Evolutionary conservation across 2,329 filamentous ascomycete genomes (phyloP).

Genomic region (Akanthomyces lecanii): DNA sequence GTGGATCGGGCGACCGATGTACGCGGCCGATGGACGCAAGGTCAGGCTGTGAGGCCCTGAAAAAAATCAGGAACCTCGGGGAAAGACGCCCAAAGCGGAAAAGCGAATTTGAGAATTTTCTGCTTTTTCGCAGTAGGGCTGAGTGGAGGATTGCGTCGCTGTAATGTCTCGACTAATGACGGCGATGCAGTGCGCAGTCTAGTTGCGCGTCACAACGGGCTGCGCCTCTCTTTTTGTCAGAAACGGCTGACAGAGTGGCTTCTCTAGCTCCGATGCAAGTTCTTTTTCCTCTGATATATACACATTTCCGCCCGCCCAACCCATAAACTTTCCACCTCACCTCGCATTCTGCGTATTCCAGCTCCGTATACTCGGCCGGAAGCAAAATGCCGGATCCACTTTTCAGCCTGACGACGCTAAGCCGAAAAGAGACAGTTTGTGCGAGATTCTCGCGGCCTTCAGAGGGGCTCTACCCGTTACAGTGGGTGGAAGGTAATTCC

Average conservation of each 20-base stretch:
- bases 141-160: not conserved
- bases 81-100: not conserved
- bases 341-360: slow-evolving; percentile 3
- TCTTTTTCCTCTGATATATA: not conserved
- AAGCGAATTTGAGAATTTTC: not conserved
- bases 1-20: not conserved
- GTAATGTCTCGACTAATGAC: too few relatives aligned
- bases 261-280: not conserved
- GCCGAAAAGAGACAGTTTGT: not conserved
- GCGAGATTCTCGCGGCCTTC: not conserved
- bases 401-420: not conserved
- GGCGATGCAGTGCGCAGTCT: not conserved
- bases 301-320: not conserved
- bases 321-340: not conserved
- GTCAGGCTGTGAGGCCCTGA: not conserved
- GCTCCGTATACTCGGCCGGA: not conserved
- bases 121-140: not conserved
- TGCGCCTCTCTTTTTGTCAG: not conserved
- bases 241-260: not conserved
- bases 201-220: not conserved
- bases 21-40: not conserved
- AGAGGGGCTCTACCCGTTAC: too few relatives aligned
- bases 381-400: not conserved
- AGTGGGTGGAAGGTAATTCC: too few relatives aligned
- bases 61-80: not conserved